Conservation (phyloP, 78 protist species). For the Polysphondylium violaceum region DNA sequence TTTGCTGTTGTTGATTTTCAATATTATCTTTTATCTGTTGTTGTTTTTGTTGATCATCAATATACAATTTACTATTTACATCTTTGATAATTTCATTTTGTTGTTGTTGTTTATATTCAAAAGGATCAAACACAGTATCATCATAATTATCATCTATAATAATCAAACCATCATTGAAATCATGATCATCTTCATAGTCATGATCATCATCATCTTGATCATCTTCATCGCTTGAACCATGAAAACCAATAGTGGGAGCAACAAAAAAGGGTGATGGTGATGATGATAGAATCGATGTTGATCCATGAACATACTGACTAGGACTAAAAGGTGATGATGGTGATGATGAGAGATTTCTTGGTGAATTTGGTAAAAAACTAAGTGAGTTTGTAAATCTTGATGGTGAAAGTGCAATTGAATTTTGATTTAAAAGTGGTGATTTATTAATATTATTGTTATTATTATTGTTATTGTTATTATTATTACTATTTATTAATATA, state of each 20-base stretch:
- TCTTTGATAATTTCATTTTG: not conserved
- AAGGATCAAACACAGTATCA: constrained; percentile 41
- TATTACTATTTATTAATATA: not conserved
- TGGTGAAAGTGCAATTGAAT: constrained; percentile 34
- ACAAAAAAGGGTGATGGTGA: constrained; percentile 56
- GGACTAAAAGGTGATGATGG: constrained; percentile 73
- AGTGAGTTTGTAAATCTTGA: constrained; percentile 25
- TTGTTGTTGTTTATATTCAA: constrained; percentile 26
- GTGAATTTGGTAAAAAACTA: constrained; percentile 56
- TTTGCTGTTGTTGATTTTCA: not conserved
- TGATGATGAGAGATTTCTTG: constrained; percentile 31
- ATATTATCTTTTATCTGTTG: not conserved
- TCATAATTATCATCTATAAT: constrained; percentile 70
- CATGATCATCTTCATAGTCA: constrained; percentile 6
- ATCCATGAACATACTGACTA: not conserved
- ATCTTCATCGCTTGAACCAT: not conserved
- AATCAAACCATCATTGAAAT: constrained; percentile 8
- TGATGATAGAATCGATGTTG: constrained; percentile 15
- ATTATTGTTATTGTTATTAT: too few species aligned
- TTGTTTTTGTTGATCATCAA: constrained; percentile 2
- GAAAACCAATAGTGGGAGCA: constrained; percentile 13
- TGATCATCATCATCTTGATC: not conserved
- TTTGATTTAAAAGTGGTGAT: constrained; percentile 20
- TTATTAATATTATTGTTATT: too few species aligned
- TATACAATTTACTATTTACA: not conserved